Conservation (phyloP, 73 alveolate genomes). For the Tetrahymena borealis region DNA sequence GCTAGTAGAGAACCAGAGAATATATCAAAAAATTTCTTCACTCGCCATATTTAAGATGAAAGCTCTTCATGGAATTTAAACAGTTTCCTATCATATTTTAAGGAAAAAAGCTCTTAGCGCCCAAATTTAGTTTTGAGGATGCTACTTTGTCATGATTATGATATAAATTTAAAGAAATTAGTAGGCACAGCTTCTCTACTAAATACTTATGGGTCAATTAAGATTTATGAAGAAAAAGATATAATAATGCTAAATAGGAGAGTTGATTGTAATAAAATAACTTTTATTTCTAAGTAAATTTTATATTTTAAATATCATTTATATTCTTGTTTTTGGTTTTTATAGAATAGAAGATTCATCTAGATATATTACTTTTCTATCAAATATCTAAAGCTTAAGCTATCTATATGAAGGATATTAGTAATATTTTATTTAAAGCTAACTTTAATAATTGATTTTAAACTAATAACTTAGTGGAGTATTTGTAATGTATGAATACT, state of each 20-base stretch:
- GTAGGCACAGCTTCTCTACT: background rate
- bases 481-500: background rate
- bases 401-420: background rate
- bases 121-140: background rate
- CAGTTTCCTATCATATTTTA: background rate
- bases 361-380: background rate
- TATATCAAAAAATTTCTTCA: background rate
- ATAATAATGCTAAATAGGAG: background rate
- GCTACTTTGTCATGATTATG: background rate
- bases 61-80: background rate
- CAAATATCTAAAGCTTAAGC: background rate
- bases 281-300: background rate
- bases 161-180: background rate
- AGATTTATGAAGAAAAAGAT: background rate
- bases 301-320: background rate
- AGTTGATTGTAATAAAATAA: background rate
- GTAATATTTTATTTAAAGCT: background rate
- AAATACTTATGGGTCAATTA: background rate
- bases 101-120: background rate
- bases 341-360: background rate
- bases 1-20: background rate
- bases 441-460: background rate
- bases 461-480: background rate
- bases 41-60: background rate
- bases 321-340: background rate